Conservation (phyloP, 495 filamentous ascomycete species). For the Penicillium robsamsonii region DNA sequence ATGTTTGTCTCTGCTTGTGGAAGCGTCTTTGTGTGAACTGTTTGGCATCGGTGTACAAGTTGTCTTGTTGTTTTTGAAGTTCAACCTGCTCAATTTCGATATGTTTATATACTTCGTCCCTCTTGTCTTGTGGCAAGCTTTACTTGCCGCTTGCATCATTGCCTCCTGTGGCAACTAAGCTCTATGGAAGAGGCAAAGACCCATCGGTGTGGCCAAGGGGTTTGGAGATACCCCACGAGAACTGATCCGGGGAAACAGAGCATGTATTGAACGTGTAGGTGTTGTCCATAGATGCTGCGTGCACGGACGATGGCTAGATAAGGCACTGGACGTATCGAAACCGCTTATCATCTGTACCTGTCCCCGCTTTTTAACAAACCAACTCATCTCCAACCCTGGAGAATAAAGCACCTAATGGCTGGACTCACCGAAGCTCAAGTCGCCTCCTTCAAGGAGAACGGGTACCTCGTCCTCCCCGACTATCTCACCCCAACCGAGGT, state of each 20-base stretch:
- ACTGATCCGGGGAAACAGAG: neutral
- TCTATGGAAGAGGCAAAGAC: constrained; percentile 8
- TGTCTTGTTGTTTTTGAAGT: neutral
- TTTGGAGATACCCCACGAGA: neutral
- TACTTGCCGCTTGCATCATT: constrained; percentile 11
- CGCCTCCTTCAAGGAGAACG: constrained; percentile 69
- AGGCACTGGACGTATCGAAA: constrained; percentile 2
- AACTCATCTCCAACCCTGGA: constrained; percentile 1
- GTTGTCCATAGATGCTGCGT: neutral
- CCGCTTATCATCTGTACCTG: constrained; percentile 3
- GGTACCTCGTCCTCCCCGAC: constrained; percentile 84
- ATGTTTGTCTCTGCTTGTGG: neutral
- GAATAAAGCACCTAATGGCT: constrained; percentile 19
- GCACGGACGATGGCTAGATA: constrained; percentile 4
- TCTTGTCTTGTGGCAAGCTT: constrained; percentile 7
- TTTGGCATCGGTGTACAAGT: neutral
- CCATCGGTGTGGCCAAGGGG: neutral
- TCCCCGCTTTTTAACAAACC: constrained; percentile 11
- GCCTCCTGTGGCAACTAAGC: constrained; percentile 1
- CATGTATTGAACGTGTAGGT: neutral
- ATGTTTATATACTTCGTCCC: constrained; percentile 1
- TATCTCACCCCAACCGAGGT: constrained; percentile 67
- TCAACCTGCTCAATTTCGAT: neutral
- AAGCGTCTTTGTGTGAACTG: neutral
- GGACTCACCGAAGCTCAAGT: constrained; percentile 74